phyloP scores from a whole-genome alignment of 2,329 filamentous ascomycete genomes.

The Apiospora pterosperma region DNA sequence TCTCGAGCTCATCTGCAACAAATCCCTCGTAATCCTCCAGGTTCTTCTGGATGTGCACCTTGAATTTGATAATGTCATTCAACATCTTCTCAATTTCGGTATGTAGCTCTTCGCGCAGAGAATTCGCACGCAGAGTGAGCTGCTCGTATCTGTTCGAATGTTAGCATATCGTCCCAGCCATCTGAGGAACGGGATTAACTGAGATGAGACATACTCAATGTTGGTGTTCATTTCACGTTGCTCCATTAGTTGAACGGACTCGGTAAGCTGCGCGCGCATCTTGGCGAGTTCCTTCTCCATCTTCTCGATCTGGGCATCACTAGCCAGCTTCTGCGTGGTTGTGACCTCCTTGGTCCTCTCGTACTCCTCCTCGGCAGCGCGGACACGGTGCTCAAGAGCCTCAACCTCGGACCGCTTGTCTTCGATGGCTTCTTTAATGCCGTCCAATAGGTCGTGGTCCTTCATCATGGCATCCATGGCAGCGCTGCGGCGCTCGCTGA shows the following conservation, averaged over 20 bases:
- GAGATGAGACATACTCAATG: conserved; percentile 67
- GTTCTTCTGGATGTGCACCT: conserved; percentile 90
- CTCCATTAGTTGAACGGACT: conserved; percentile 88
- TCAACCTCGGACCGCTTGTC: conserved; percentile 93
- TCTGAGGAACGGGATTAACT: not conserved
- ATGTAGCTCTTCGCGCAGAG: conserved; percentile 93
- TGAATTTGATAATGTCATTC: conserved; percentile 97
- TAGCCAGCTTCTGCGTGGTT: conserved; percentile 80
- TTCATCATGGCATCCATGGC: conserved; percentile 91
- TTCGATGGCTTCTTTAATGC: conserved; percentile 94
- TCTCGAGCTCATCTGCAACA: conserved; percentile 88
- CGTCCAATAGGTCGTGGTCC: conserved; percentile 88
- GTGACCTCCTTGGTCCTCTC: conserved; percentile 88
- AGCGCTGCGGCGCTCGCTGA: conserved; percentile 80
- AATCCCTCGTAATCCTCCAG: conserved; percentile 94
- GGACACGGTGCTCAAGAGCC: conserved; percentile 81
- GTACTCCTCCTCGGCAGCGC: conserved; percentile 88
- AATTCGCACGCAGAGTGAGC: conserved; percentile 76
- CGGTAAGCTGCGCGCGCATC: conserved; percentile 79
- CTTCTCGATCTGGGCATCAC: conserved; percentile 93
- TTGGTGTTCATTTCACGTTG: conserved; percentile 95
- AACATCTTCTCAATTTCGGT: conserved; percentile 94
- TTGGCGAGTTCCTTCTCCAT: conserved; percentile 98
- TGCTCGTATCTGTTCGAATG: conserved; percentile 71
- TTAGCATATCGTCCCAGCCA: conserved; percentile 4